Base-by-base conservation (phyloP, 352 stramenopile species). In the Elongisporangium anandrum region DNA sequence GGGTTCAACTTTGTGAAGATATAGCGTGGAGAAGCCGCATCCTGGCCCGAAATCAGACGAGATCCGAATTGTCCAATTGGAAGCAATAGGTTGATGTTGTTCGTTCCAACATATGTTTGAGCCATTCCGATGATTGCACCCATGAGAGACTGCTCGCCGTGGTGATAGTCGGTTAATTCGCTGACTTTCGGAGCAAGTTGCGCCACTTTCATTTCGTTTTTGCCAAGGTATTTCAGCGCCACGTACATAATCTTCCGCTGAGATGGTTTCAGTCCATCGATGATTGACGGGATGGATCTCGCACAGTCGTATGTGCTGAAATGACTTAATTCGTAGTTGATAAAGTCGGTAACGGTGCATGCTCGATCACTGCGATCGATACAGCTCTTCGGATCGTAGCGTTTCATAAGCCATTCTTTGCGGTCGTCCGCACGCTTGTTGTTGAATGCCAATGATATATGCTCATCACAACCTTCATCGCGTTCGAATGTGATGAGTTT, bases 201-300 rank as follows among this genome's bases (percentile, higher is more conserved):
- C 10, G 90, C 94, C 9, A 99, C 96, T 69, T 99, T 99, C 50
- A 98, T 96, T 69, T 99, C 96, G 19, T 76, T 85, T 61, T 95
- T 97, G 1, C 98, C 73, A 54, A 97, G 97, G 47, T 92, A 78
- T 62, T 97, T 97, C 73, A 98, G 96, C 57, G 89, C 97, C 38
- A 78, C 76, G 69, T 90, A 98, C 5, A 98, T 63, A 13, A 98
- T 70, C 63, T 97, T 97, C 16, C 90, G 67, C 65, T 97, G 90
- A 20, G 82, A 93, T 17, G 85, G 81, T 63, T 97, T 97, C 48
- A 97, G 82, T 1, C 92, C 93, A 68, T 98, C 93, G 23, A 97
- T 76, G 2, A 97, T 66, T 63, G 85, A 77, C 9, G 91, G 88
- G 52, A 98, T 94, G 1, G 88, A 97, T 20, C 95, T 83, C 50